Evolutionary conservation across 2,329 filamentous ascomycete species (phyloP), one percentile per base, ranked within the genome.

Genomic region (Hirsutella minnesotensis): DNA sequence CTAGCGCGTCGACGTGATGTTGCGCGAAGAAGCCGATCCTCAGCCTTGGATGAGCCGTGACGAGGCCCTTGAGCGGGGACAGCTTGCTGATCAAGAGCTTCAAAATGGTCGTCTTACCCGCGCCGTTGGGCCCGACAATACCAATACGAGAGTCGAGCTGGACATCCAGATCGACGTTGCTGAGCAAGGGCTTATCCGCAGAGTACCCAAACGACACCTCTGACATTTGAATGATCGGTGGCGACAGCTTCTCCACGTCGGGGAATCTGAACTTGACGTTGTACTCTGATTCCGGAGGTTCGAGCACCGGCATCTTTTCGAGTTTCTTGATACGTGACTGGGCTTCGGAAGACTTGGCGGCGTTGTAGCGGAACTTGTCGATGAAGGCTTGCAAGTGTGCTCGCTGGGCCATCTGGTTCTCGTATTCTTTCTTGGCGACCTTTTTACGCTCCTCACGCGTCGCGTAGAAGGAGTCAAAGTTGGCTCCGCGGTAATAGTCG

Each of bases 301-400:
- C 84, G 41, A 98, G 75, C 2, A 95, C 70, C 2, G 94, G 92
- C 86, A 98, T 95, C 58, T 85, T 87, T 64, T 98, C 94, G 48
- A 98, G 72, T 62, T 98, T 98, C 75, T 98, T 98, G 76, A 98
- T 96, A 57, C 92, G 82, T 1, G 90, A 96, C 60, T 98, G 92
- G 2, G 92, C 92, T 70, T 98, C 92, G 9, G 90, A 95, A 1
- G 92, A 95, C 65, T 98, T 98, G 57, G 90, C 92, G 22, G 92
- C 92, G 60, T 98, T 98, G 75, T 98, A 98, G 42, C 92, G 81
- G 75, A 98, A 98, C 68, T 98, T 98, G 75, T 98, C 92, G 67
- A 98, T 98, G 66, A 98, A 98, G 22, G 86, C 82, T 69, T 98
- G 92, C 49, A 98, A 68, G 71, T 98, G 92, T 27, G 88, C 87